Evolutionary conservation across 2,329 filamentous ascomycete genomes (phyloP).

Genomic region (Pestalotiopsis sp.): DNA sequence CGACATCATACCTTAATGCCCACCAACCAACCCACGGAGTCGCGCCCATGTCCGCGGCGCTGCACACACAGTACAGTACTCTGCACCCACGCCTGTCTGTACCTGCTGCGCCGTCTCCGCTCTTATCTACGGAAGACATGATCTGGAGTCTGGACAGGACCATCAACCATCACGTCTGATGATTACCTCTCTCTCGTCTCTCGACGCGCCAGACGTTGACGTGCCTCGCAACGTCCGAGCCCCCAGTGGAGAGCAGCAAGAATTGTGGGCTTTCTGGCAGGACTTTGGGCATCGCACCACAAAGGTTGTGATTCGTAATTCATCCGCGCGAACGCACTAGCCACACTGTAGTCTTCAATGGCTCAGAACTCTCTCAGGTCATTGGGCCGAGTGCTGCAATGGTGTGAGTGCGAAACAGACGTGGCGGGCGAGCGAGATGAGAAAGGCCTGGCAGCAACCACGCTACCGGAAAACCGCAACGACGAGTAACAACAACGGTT

Average conservation of each 20-base stretch:
- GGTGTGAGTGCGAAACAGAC: conserved; percentile 25
- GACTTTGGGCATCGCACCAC: conserved; percentile 18
- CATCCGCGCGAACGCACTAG: conserved; percentile 20
- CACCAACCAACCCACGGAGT: no score
- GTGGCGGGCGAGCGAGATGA: conserved; percentile 14
- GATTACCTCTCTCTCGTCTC: conserved; percentile 7
- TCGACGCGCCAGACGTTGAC: conserved; percentile 20
- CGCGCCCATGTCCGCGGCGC: neutral
- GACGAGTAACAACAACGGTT: neutral
- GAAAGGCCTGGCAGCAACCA: neutral
- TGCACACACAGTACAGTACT: conserved; percentile 2
- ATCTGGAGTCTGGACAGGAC: conserved; percentile 21
- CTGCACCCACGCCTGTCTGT: conserved; percentile 9
- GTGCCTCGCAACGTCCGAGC: conserved; percentile 27
- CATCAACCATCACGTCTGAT: conserved; percentile 4
- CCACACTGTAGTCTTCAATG: conserved; percentile 25
- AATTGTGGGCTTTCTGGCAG: conserved; percentile 18
- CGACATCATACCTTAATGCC: no score
- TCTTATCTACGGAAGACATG: conserved; percentile 18
- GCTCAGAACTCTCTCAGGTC: conserved; percentile 18
- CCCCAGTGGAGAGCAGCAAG: conserved; percentile 1
- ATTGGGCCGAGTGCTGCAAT: conserved; percentile 15
- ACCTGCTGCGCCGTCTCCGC: neutral
- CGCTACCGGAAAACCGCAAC: neutral
- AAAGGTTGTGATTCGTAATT: conserved; percentile 22